Evolutionary conservation across 495 filamentous ascomycete species (phyloP).

Genomic region (Neurospora africana): DNA sequence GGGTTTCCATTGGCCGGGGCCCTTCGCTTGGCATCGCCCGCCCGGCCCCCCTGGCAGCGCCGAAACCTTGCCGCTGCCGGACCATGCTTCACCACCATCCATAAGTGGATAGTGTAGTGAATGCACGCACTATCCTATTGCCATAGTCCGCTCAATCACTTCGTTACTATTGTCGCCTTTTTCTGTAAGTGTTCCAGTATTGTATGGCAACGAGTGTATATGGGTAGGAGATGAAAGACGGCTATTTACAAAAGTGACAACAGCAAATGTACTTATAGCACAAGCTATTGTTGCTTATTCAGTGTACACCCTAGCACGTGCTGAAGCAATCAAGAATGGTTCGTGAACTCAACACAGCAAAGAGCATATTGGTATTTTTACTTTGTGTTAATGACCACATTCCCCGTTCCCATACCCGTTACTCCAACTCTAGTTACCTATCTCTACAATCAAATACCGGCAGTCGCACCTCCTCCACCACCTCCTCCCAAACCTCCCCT

Average conservation of each 20-base stretch:
- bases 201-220: neutral
- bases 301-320: neutral
- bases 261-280: neutral
- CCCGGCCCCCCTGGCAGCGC: neutral
- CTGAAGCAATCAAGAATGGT: neutral
- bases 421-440: neutral
- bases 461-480: constrained; percentile 3
- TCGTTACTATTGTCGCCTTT: neutral
- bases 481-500: neutral
- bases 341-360: neutral
- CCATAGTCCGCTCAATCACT: neutral
- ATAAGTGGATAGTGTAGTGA: neutral
- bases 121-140: neutral
- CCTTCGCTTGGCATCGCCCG: neutral
- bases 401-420: neutral
- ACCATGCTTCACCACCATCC: neutral
- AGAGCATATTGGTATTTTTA: neutral
- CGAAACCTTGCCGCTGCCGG: neutral
- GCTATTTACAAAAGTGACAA: neutral
- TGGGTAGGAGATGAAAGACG: neutral
- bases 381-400: neutral
- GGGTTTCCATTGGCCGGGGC: neutral
- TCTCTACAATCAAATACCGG: neutral
- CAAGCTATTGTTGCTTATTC: neutral
- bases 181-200: neutral